These are phyloP conservation scores for Trifolium fragiferum DNA, from an alignment of 306 rosid species.

Conservation along the genomic window DNA sequence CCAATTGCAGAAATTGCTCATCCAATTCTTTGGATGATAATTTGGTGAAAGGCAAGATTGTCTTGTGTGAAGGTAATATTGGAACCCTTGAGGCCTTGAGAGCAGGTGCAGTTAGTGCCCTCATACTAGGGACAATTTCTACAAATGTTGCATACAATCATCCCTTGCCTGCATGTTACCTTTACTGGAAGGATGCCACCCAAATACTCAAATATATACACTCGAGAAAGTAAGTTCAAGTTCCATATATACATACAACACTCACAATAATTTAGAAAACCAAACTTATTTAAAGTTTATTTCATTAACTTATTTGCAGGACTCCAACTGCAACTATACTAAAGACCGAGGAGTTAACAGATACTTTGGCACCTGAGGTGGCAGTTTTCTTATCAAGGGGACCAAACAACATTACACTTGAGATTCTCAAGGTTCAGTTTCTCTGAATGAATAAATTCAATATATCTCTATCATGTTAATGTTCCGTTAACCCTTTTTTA, in stretches of 20 bases:
- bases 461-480: no score
- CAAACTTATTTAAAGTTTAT: background rate
- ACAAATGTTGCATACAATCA: background rate
- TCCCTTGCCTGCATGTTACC: slow-evolving; percentile 44
- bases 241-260: background rate
- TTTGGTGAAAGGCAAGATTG: slow-evolving; percentile 47
- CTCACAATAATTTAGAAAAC: no score
- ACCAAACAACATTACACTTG: background rate
- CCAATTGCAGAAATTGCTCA: slow-evolving; percentile 28
- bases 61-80: slow-evolving; percentile 31
- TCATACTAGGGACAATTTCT: background rate
- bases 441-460: background rate
- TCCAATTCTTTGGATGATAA: slow-evolving; percentile 23
- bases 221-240: slow-evolving; percentile 33
- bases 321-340: slow-evolving; percentile 41
- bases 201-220: slow-evolving; percentile 9
- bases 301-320: slow-evolving; percentile 17
- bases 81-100: background rate
- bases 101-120: slow-evolving; percentile 37
- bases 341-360: slow-evolving; percentile 13
- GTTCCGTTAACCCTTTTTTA: no score
- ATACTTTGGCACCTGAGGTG: slow-evolving; percentile 38
- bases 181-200: slow-evolving; percentile 1
- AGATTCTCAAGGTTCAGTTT: background rate
- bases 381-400: background rate